A percentile compares a stretch with the other conserved stretches of the same genome.
Evolutionary conservation across 1,284 basidiomycete species (phyloP).

Genomic region (Heterobasidion irregulare): DNA sequence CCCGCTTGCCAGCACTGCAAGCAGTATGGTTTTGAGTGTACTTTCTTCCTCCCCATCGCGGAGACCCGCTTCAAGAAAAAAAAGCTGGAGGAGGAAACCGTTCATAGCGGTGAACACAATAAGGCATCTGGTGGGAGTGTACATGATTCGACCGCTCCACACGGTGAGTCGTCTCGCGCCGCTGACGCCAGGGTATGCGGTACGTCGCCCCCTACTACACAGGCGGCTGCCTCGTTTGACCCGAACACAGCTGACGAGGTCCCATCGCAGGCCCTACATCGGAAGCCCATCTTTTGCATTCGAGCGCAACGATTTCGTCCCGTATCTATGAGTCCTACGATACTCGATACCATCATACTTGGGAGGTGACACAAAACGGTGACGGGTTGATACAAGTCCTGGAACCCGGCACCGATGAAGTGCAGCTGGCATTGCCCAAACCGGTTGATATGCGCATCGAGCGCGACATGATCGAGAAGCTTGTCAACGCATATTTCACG

Average conservation of each 20-base stretch:
- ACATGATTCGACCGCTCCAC: constrained; percentile 24
- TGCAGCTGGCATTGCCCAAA: constrained; percentile 44
- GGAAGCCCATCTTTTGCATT: constrained; percentile 82
- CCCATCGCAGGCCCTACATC: constrained; percentile 70
- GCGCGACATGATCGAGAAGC: constrained; percentile 71
- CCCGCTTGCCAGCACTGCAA: constrained; percentile 81
- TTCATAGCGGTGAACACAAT: constrained; percentile 23
- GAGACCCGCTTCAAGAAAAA: constrained; percentile 98
- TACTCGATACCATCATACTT: constrained; percentile 74
- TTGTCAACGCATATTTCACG: constrained; percentile 88
- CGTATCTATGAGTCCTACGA: constrained; percentile 85
- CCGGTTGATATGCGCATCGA: constrained; percentile 63
- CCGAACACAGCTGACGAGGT: constrained; percentile 5
- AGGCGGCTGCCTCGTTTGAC: background rate
- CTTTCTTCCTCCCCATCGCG: constrained; percentile 95
- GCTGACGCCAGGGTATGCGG: constrained; percentile 54
- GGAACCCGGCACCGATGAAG: constrained; percentile 50
- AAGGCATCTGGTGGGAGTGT: constrained; percentile 5
- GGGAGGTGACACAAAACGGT: constrained; percentile 75
- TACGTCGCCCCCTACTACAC: constrained; percentile 29
- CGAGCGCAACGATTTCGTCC: constrained; percentile 76
- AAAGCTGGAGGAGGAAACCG: constrained; percentile 62
- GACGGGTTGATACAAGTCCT: constrained; percentile 86
- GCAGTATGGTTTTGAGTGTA: constrained; percentile 87
- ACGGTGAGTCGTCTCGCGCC: constrained; percentile 24